Conservation (phyloP, 306 rosid genomes). For the Begonia peltatifolia region DNA sequence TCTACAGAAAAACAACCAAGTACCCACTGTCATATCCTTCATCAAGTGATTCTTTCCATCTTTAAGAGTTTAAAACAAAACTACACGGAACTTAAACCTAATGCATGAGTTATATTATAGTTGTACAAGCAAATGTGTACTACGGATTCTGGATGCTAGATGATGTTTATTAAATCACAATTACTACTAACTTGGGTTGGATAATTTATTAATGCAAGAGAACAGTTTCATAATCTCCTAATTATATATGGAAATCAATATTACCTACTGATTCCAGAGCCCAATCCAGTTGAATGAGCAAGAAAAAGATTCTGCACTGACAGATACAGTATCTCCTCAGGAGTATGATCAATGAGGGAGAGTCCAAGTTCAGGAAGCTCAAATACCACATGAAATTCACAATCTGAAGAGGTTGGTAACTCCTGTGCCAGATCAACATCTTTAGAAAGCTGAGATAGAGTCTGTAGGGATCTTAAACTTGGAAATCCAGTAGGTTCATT, state of each 20-base stretch:
- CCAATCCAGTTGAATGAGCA: slow-evolving; percentile 83
- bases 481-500: slow-evolving; percentile 34
- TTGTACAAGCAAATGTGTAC: no score
- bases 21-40: no score
- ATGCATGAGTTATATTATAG: no score
- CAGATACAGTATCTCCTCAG: slow-evolving; percentile 77
- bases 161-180: no score
- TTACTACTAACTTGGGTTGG: no score
- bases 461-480: slow-evolving; percentile 28
- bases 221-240: not conserved
- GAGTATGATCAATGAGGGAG: slow-evolving; percentile 81
- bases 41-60: no score
- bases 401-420: slow-evolving; percentile 29
- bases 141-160: no score
- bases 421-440: slow-evolving; percentile 35
- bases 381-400: slow-evolving; percentile 64
- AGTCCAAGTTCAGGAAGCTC: slow-evolving; percentile 88
- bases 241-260: slow-evolving; percentile 11
- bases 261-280: slow-evolving; percentile 84
- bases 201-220: not conserved
- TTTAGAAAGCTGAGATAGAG: slow-evolving; percentile 26
- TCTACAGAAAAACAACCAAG: no score
- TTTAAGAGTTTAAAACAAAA: no score
- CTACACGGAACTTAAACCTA: no score
- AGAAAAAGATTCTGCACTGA: slow-evolving; percentile 74